Percentiles rank a stretch among this genome's conserved stretches.
Evolutionary conservation across 176 grass and related monocot species (phyloP).

Genomic region (Avena atlantica): DNA sequence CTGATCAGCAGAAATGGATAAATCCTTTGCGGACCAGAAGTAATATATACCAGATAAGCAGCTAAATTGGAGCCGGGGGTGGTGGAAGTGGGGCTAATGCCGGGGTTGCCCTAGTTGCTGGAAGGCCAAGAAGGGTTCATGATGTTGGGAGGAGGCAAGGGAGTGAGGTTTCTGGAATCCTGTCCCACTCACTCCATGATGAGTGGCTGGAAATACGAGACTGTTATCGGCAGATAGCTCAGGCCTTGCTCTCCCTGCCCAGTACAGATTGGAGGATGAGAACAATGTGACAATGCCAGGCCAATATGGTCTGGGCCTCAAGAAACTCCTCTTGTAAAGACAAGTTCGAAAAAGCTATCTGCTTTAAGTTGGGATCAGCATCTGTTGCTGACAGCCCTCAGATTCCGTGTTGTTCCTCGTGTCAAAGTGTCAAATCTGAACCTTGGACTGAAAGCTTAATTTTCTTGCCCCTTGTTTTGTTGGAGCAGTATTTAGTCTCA

Average conservation of each 20-base stretch:
- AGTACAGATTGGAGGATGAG: background rate
- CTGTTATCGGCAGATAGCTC: background rate
- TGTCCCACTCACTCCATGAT: background rate
- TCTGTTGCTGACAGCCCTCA: background rate
- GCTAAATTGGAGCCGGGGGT: background rate
- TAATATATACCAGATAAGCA: slow-evolving; percentile 16
- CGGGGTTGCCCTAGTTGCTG: background rate
- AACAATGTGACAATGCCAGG: background rate
- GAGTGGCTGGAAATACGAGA: background rate
- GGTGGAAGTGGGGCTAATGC: background rate
- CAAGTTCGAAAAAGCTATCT: background rate
- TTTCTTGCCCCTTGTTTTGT: slow-evolving; percentile 14
- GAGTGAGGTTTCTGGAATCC: background rate
- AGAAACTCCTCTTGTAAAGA: background rate
- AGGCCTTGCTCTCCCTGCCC: background rate
- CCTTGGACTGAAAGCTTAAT: slow-evolving; percentile 10
- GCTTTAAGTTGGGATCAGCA: background rate
- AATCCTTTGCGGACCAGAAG: slow-evolving; percentile 1
- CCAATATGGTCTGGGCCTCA: background rate
- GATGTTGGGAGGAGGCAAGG: background rate
- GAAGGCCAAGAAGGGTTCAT: background rate
- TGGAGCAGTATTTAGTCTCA: background rate
- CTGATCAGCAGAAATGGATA: background rate
- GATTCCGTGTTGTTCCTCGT: background rate
- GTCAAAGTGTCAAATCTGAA: background rate